Conservation (phyloP, 2,329 filamentous ascomycete species). For the Chalaropsis ovoidea region DNA sequence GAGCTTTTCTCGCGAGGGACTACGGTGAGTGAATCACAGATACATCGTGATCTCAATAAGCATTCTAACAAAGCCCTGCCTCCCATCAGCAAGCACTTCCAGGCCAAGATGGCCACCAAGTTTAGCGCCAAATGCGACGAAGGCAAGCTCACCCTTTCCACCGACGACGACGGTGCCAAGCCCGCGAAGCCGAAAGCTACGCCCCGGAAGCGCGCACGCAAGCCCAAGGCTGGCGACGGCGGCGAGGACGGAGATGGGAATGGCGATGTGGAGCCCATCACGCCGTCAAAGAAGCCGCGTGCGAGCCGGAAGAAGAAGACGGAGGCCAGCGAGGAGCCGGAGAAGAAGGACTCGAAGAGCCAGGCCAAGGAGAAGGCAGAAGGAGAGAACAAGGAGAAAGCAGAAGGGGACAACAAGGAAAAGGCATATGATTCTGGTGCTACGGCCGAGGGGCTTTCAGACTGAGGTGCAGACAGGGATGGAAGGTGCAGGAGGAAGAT, state of each 20-base stretch:
- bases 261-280: not conserved
- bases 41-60: not conserved
- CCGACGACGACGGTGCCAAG: not conserved
- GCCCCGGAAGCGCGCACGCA: not conserved
- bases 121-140: not conserved
- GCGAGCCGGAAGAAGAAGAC: not conserved
- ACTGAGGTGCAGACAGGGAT: not conserved
- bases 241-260: not conserved
- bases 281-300: not conserved
- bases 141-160: not conserved
- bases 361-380: not conserved
- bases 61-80: not conserved
- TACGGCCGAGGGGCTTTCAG: not conserved
- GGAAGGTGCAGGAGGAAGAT: not conserved
- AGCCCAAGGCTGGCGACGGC: not conserved
- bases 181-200: not conserved
- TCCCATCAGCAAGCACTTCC: slow-evolving; percentile 10
- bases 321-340: not conserved
- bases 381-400: not conserved
- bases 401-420: not conserved
- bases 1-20: slow-evolving; percentile 5
- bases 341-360: not conserved
- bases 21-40: not conserved
- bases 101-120: slow-evolving; percentile 10
- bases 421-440: not conserved